Base-by-base conservation (phyloP, 169 alveolate genomes). In the Plasmodium ovale region DNA sequence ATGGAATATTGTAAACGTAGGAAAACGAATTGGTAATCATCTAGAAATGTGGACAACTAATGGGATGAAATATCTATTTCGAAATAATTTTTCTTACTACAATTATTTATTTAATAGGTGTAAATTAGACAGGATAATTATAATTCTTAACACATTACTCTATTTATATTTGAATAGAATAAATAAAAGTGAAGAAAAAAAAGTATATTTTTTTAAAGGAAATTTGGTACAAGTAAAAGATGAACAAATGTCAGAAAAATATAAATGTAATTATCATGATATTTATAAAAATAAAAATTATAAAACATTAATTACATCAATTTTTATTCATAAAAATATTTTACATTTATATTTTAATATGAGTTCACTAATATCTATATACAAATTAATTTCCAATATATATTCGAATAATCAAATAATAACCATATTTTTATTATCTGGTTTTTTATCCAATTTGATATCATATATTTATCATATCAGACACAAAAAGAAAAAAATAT, bases 331-430 rank as follows among this genome's bases (percentile, higher is more conserved):
- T 65, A 82, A 82, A 65, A 82, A 82, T 82, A 53, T 82, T 53
- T 51, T 82, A 69, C 90, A 82, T 82, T 82, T 82, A 82, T 82
- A 82, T 82, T 82, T 82, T 82, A 82, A 82, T 39, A 82, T 82
- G 90, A 82, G 90, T 27, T 82, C 90, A 12, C 59, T 82, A 65
- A 82, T 65, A 53, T 82, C 90, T 37, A 82, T 82, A 82, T 82
- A 82, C 25, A 82, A 31, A 51, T 19, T 82, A 53, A 65, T 82
- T 65, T 82, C 90, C 12, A 14, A 2, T 19, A 33, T 82, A 31
- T 82, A 82, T 44, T 37, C 90, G 14, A 82, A 82, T 56, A 65
- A 49, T 42, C 90, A 82, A 82, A 82, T 82, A 82, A 19, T 64
- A 21, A 31, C 6, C 65, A 42, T 59, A 47, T 82, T 47, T 58